Conservation (phyloP, 2,329 filamentous ascomycete genomes). For the Penicillium sp. region DNA sequence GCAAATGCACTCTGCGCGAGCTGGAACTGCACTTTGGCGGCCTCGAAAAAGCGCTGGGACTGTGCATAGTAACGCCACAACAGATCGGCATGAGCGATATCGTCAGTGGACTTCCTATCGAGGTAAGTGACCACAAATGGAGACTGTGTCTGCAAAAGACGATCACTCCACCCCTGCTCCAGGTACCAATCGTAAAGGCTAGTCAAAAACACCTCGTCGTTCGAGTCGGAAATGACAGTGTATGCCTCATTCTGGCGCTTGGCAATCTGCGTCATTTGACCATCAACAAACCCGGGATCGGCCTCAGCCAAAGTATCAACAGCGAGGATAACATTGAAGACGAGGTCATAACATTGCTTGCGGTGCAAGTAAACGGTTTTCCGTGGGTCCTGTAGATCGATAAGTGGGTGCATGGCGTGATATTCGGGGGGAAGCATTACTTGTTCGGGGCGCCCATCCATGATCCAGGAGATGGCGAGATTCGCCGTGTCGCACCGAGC, state of each 20-base stretch:
- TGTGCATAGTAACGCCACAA: slow-evolving; percentile 92
- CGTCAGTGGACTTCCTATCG: slow-evolving; percentile 69
- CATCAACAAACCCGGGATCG: slow-evolving; percentile 74
- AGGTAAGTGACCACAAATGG: slow-evolving; percentile 85
- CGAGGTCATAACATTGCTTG: slow-evolving; percentile 79
- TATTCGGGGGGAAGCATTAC: slow-evolving; percentile 30
- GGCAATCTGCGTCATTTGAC: slow-evolving; percentile 70
- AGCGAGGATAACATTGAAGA: slow-evolving; percentile 75
- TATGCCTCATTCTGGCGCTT: slow-evolving; percentile 87
- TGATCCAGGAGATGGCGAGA: slow-evolving; percentile 79
- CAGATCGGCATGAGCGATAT: slow-evolving; percentile 79
- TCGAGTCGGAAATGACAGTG: slow-evolving; percentile 80
- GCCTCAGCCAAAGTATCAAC: slow-evolving; percentile 70
- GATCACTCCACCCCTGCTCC: slow-evolving; percentile 76
- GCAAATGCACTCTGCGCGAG: slow-evolving; percentile 81
- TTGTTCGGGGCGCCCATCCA: slow-evolving; percentile 71
- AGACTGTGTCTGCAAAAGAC: slow-evolving; percentile 80
- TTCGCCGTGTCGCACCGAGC: slow-evolving; percentile 85
- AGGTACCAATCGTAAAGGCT: slow-evolving; percentile 99
- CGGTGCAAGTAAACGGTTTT: slow-evolving; percentile 67
- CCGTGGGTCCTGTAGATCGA: slow-evolving; percentile 60
- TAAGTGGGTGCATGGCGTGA: slow-evolving; percentile 13
- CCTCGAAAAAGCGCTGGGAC: slow-evolving; percentile 78
- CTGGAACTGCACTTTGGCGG: slow-evolving; percentile 79
- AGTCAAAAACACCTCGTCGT: slow-evolving; percentile 92